Evolutionary conservation across 1,284 basidiomycete genomes (phyloP), one percentile per base, ranked within the genome.

Genomic region (Vanrija sp.): DNA sequence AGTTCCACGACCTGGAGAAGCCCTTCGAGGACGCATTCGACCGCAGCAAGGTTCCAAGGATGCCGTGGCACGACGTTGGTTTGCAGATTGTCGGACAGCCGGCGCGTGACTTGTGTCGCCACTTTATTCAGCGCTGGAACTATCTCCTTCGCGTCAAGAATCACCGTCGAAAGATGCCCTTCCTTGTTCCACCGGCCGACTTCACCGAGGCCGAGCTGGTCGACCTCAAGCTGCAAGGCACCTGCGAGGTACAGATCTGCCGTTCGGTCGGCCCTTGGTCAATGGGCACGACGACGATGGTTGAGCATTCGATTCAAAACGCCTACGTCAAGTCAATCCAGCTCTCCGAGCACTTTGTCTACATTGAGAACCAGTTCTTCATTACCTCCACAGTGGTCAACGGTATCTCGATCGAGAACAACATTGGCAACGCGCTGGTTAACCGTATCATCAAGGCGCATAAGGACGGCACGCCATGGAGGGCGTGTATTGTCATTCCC

Each of bases 51-150:
- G 83, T 90, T 25, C 91, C 95, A 1, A 83, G 96, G 26, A 98
- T 98, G 92, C 94, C 96, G 23, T 99, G 95, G 95, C 96, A 99
- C 76, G 96, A 99, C 70, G 89, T 96, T 23, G 91, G 87, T 0
- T 82, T 98, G 78, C 96, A 98, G 75, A 84, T 98, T 26, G 88
- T 98, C 16, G 96, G 96, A 3, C 94, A 97, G 72, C 96, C 96
- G 25, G 92, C 95, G 18, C 83, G 96, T 28, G 96, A 99, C 76
- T 78, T 98, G 8, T 91, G 89, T 58, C 85, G 96, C 40, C 96
- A 99, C 77, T 99, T 99, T 67, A 85, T 92, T 26, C 90, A 98
- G 75, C 83, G 94, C 65, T 95, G 91, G 91, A 95, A 95, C 69
- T 86, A 87, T 75, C 81, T 96, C 19, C 79, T 98, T 60, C 83